These are phyloP conservation scores for Pholiota adiposa DNA, from an alignment of 1,284 basidiomycete species.

Conservation along the genomic window DNA sequence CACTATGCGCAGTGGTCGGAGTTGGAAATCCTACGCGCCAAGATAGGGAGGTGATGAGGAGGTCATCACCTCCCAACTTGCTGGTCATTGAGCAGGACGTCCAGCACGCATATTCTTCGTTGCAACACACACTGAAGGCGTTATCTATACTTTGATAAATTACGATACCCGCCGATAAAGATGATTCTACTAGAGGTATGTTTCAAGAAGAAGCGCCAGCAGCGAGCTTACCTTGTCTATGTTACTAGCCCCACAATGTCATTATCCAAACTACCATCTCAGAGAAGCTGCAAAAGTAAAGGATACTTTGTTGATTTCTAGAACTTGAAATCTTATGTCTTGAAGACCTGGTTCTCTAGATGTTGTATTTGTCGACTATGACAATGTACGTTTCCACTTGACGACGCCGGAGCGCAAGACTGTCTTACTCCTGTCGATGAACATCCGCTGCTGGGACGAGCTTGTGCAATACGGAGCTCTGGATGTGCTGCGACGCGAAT, in stretches of 20 bases:
- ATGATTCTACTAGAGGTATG: conserved; percentile 53
- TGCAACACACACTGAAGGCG: background rate
- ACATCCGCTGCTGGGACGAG: conserved; percentile 96
- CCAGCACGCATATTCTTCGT: background rate
- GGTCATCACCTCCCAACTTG: too few species aligned
- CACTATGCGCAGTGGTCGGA: background rate
- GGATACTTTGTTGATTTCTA: background rate
- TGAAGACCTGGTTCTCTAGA: conserved; percentile 87
- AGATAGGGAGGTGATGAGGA: background rate
- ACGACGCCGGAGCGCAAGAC: conserved; percentile 88
- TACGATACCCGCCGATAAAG: background rate
- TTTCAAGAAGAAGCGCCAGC: background rate
- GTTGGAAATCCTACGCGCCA: background rate
- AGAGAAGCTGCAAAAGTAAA: conserved; percentile 89
- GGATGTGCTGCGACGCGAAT: conserved; percentile 84
- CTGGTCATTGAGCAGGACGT: background rate
- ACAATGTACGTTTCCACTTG: conserved; percentile 94
- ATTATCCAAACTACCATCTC: conserved; percentile 91
- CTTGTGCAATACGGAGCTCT: conserved; percentile 87
- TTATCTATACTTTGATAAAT: background rate
- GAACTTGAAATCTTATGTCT: conserved; percentile 8
- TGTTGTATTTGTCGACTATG: conserved; percentile 97
- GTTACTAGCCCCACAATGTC: conserved; percentile 79
- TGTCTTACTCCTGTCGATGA: conserved; percentile 89
- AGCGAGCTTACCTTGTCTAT: background rate